Percentiles rank a stretch among this genome's conserved stretches.
phyloP scores from a whole-genome alignment of 306 rosid genomes.

The Abrus precatorius region DNA sequence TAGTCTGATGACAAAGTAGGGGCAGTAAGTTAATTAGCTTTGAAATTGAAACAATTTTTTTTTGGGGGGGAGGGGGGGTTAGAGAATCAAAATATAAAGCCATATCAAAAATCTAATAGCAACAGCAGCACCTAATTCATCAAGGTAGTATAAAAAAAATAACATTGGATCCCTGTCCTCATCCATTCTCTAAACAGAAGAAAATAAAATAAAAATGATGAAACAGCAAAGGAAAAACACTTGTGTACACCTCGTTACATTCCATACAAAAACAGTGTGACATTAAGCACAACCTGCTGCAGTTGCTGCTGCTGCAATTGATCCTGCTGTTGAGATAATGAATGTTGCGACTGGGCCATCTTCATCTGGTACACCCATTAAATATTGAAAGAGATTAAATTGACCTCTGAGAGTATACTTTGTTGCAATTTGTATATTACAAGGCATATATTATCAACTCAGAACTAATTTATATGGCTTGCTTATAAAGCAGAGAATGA shows the following conservation, averaged over 20 bases:
- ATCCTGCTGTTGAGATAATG: constrained; percentile 85
- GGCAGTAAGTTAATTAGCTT: constrained; percentile 29
- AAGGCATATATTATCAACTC: constrained; percentile 32
- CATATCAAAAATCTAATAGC: constrained; percentile 35
- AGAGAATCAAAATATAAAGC: constrained; percentile 5
- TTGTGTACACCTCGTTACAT: constrained; percentile 22
- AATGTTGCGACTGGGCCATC: constrained; percentile 80
- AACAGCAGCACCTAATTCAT: background rate
- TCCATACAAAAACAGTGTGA: constrained; percentile 16
- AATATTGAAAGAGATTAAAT: constrained; percentile 33
- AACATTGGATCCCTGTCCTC: background rate
- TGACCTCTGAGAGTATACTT: constrained; percentile 25
- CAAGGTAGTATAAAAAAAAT: background rate
- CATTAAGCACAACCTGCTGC: constrained; percentile 74
- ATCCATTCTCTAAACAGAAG: constrained; percentile 23
- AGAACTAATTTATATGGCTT: constrained; percentile 19
- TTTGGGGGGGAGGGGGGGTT: background rate
- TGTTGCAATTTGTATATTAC: constrained; percentile 15
- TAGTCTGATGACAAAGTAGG: constrained; percentile 48
- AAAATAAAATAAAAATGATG: no score
- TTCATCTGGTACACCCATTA: constrained; percentile 61
- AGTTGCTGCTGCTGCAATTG: constrained; percentile 75
- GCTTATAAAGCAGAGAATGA: constrained; percentile 37
- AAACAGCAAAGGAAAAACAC: background rate
- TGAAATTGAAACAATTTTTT: background rate